Percentiles rank a stretch among this genome's conserved stretches.
Evolutionary conservation across 306 rosid species (phyloP).

Genomic region (Gynostemma pentaphyllum): DNA sequence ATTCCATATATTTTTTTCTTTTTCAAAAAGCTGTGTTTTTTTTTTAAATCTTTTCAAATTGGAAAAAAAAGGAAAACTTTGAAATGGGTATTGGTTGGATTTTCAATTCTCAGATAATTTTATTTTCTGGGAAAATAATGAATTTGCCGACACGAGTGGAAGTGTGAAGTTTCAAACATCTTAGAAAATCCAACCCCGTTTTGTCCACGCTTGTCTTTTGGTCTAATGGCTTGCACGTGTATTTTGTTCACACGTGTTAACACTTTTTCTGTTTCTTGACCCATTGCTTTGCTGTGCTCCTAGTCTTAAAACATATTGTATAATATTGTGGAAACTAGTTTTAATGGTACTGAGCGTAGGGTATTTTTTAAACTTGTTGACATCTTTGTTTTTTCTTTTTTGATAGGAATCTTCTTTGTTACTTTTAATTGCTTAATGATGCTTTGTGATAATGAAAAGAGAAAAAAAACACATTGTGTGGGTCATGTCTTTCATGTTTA

Average conservation of each 20-base stretch:
- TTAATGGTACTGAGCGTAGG: neutral
- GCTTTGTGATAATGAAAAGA: neutral
- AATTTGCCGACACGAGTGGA: conserved; percentile 22
- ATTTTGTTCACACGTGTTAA: neutral
- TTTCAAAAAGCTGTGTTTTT: neutral
- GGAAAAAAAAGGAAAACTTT: neutral
- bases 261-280: neutral
- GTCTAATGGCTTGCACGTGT: conserved; percentile 11
- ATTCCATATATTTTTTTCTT: neutral
- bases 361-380: neutral
- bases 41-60: conserved; percentile 1
- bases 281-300: neutral
- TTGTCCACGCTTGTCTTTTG: conserved; percentile 9
- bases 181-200: neutral
- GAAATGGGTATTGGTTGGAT: conserved; percentile 1
- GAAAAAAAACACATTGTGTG: neutral
- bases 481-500: conserved; percentile 1
- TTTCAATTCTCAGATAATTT: too few relatives aligned
- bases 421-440: neutral
- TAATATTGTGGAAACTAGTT: neutral
- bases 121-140: neutral
- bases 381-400: neutral
- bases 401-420: neutral
- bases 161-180: conserved; percentile 16
- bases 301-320: neutral